phyloP scores from a whole-genome alignment of 148 eudicot genomes.

The Chenopodium album region DNA sequence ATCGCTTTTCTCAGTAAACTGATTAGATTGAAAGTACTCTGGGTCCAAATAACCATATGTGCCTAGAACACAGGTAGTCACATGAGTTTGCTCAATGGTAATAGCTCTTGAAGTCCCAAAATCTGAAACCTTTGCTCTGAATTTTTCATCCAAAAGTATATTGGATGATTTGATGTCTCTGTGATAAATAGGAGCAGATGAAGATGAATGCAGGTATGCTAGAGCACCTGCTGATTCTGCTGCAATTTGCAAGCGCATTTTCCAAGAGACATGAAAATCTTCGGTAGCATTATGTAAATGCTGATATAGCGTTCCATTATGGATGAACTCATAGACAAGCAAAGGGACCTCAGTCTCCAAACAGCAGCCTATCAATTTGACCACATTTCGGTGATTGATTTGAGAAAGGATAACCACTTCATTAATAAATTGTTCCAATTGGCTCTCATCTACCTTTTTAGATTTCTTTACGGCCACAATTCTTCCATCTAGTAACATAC shows the following conservation, averaged over 20 bases:
- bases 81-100: constrained; percentile 35
- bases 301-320: too few species aligned
- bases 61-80: constrained; percentile 31
- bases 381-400: too few species aligned
- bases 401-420: constrained; percentile 23
- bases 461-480: constrained; percentile 31
- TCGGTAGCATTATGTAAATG: too few species aligned
- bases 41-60: constrained; percentile 37
- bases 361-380: too few species aligned
- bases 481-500: constrained; percentile 30
- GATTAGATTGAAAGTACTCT: constrained; percentile 33
- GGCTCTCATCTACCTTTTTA: constrained; percentile 25
- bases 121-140: constrained; percentile 30
- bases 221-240: constrained; percentile 33
- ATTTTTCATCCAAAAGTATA: constrained; percentile 31
- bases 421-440: constrained; percentile 30
- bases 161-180: constrained; percentile 35
- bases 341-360: too few species aligned
- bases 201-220: constrained; percentile 32
- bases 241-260: constrained; percentile 38
- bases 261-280: constrained; percentile 13
- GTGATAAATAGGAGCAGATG: constrained; percentile 27
- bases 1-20: constrained; percentile 35
- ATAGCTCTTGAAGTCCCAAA: constrained; percentile 33
- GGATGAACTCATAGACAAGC: too few species aligned